Percentiles rank a stretch among this genome's conserved stretches.
Conservation (phyloP, 371 early-diverging fungal species). For the Mucor racemosus region DNA sequence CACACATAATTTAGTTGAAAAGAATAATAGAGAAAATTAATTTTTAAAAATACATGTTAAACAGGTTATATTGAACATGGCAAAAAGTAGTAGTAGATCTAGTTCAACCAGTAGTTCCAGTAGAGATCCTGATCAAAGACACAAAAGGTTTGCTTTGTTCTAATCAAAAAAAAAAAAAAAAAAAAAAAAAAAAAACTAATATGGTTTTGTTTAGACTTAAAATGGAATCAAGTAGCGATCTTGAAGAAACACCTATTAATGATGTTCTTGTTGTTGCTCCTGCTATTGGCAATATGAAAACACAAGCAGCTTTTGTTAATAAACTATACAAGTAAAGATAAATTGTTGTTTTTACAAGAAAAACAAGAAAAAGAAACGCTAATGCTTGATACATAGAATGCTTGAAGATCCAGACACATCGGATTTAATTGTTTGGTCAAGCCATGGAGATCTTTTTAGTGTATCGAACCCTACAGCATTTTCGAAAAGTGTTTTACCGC, state of each 20-base stretch:
- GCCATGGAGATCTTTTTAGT: conserved; percentile 64
- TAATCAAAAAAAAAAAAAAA: neutral
- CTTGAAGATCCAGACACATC: conserved; percentile 62
- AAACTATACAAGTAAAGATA: conserved; percentile 64
- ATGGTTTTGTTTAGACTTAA: conserved; percentile 16
- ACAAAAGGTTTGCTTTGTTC: conserved; percentile 20
- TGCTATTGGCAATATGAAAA: conserved; percentile 30
- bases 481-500: conserved; percentile 68
- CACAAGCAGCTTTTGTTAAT: conserved; percentile 73
- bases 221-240: conserved; percentile 13
- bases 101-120: conserved; percentile 21
- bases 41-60: neutral
- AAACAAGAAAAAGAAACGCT: neutral
- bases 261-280: neutral
- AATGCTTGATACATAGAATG: conserved; percentile 46
- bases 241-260: neutral
- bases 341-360: neutral
- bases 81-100: conserved; percentile 24
- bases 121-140: conserved; percentile 11
- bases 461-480: conserved; percentile 61
- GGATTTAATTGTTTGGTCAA: conserved; percentile 67
- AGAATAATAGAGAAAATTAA: too few relatives aligned
- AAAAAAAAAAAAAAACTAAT: too few relatives aligned
- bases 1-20: too few relatives aligned
- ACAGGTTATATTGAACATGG: conserved; percentile 10